Base-by-base conservation (phyloP, 2,329 filamentous ascomycete species). In the Monosporascus sp. region DNA sequence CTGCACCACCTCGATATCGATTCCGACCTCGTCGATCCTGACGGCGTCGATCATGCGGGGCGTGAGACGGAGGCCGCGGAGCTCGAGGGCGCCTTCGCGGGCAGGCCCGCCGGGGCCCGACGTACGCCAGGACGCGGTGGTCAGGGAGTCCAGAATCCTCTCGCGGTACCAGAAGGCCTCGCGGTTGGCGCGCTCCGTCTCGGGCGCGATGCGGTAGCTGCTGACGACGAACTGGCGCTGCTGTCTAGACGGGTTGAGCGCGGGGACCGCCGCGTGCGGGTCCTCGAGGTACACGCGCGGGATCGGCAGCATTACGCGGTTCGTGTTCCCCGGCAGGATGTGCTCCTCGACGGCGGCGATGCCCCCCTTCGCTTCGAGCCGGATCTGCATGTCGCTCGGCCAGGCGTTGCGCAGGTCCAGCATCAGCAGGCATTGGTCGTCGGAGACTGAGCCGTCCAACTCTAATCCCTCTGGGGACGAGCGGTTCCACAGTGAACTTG, bases 161-260 rank as follows among this genome's bases (percentile, higher is more conserved):
- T 96, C 89, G 17, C 91, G 83, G 69, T 90, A 96, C 92, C 92
- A 97, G 68, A 97, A 97, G 0, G 86, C 84, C 71, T 96, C 90
- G 50, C 92, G 80, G 55, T 80, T 87, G 14, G 85, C 81, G 36
- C 88, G 82, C 71, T 97, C 92, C 44, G 81, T 82, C 58, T 94
- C 90, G 0, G 90, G 88, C 0, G 88, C 86, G 52, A 92, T 83
- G 62, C 89, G 89, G 65, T 83, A 86, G 17, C 86, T 82, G 69
- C 88, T 94, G 44, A 96, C 89, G 31, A 97, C 89, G 63, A 96
- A 97, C 65, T 97, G 92, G n/a, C 91, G 82, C 65, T 90, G 82
- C 65, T 90, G 87, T n/a, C 87, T 85, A 0, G 87, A 85, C 1
- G 88, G 87, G 60, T 93, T 91, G 9, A 96, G 77, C 1, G 85